Evolutionary conservation across 331 rosid genomes (phyloP).

Genomic region (Saraca asoca): DNA sequence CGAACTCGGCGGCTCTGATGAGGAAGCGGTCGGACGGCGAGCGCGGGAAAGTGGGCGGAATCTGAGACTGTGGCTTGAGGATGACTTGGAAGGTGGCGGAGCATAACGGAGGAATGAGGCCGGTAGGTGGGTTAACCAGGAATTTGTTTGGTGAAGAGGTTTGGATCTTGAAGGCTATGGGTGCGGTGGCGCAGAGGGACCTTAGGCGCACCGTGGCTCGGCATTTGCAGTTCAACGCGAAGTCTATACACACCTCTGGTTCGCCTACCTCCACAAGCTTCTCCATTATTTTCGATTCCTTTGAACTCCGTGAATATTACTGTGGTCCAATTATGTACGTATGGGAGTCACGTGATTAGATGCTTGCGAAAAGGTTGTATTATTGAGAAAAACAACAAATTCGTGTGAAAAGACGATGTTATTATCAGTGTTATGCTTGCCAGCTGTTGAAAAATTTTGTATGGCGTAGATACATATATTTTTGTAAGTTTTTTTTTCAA

Average conservation of each 20-base stretch:
- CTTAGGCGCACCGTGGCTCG: slow-evolving; percentile 61
- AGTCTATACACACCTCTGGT: slow-evolving; percentile 67
- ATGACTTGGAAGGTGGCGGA: slow-evolving; percentile 65
- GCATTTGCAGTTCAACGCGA: slow-evolving; percentile 62
- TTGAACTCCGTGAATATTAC: no score
- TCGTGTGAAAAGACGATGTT: no score
- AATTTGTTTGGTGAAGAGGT: slow-evolving; percentile 77
- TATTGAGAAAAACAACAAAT: no score
- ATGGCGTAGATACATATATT: no score
- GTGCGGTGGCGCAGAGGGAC: slow-evolving; percentile 44
- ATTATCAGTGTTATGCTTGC: no score
- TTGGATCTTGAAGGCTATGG: slow-evolving; percentile 75
- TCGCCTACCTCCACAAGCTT: slow-evolving; percentile 59
- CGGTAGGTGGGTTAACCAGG: slow-evolving; percentile 72
- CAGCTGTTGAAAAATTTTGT: no score
- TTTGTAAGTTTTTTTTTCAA: no score
- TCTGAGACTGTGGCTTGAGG: slow-evolving; percentile 69
- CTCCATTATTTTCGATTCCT: slow-evolving; percentile 42
- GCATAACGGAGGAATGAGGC: slow-evolving; percentile 57
- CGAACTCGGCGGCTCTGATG: slow-evolving; percentile 55
- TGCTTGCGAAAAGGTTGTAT: no score
- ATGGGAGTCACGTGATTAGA: slow-evolving; percentile 23
- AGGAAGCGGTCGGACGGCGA: slow-evolving; percentile 78
- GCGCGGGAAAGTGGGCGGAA: slow-evolving; percentile 67
- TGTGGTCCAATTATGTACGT: neutral